Percentiles rank a stretch among this genome's conserved stretches.
Conservation (phyloP, 2,329 filamentous ascomycete species). For the Aspergillus eucalypticola region DNA sequence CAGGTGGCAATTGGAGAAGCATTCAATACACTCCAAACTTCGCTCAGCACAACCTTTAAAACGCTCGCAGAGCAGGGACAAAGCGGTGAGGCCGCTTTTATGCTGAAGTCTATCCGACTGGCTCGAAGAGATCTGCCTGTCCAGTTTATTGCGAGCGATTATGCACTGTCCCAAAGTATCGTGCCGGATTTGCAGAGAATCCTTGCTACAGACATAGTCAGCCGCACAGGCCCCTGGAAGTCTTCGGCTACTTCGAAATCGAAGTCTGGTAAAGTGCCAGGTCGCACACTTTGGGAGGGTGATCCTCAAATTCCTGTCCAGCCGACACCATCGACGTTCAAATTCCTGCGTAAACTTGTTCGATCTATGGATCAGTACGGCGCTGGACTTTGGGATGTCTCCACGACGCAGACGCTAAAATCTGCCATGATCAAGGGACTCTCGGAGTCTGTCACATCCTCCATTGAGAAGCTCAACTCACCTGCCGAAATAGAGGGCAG, state of each 20-base stretch:
- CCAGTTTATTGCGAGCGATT: slow-evolving; percentile 41
- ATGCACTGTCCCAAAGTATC: slow-evolving; percentile 59
- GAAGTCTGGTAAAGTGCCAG: slow-evolving; percentile 55
- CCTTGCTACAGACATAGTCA: slow-evolving; percentile 58
- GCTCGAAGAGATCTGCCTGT: slow-evolving; percentile 67
- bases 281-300: slow-evolving; percentile 77
- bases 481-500: background rate
- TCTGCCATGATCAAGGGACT: slow-evolving; percentile 55
- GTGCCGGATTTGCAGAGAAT: slow-evolving; percentile 65
- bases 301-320: slow-evolving; percentile 72
- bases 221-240: slow-evolving; percentile 45
- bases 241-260: slow-evolving; percentile 47
- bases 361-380: slow-evolving; percentile 69
- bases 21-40: slow-evolving; percentile 55
- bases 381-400: slow-evolving; percentile 76
- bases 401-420: slow-evolving; percentile 66
- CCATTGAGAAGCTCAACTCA: slow-evolving; percentile 24
- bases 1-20: slow-evolving; percentile 58
- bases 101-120: slow-evolving; percentile 73
- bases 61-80: slow-evolving; percentile 49
- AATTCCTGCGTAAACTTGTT: slow-evolving; percentile 66
- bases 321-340: slow-evolving; percentile 73
- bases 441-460: slow-evolving; percentile 24
- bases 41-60: slow-evolving; percentile 46
- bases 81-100: slow-evolving; percentile 60